A percentile compares a stretch with the other conserved stretches of the same genome.
Conservation (phyloP, 1,284 basidiomycete species). For the Cutaneotrichosporon spelunceum region DNA sequence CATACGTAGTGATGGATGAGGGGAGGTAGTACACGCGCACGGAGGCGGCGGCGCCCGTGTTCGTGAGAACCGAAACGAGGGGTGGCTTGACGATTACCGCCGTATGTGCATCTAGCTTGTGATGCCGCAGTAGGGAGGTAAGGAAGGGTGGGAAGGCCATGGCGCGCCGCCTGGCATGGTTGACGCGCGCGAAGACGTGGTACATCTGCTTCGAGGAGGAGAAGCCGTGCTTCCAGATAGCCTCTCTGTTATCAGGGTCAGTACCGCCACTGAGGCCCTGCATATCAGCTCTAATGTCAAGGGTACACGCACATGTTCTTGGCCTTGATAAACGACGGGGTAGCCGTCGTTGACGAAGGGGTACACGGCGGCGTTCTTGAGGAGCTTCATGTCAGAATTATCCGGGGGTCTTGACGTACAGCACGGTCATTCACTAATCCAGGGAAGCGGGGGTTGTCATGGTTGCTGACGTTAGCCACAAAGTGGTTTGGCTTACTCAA, state of each 20-base stretch:
- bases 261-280: slow-evolving; percentile 56
- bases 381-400: slow-evolving; percentile 32
- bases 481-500: slow-evolving; percentile 42
- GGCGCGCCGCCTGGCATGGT: slow-evolving; percentile 62
- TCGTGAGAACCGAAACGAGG: slow-evolving; percentile 64
- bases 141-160: slow-evolving; percentile 57
- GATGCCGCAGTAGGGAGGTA: slow-evolving; percentile 57
- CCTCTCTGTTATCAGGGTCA: slow-evolving; percentile 51
- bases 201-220: slow-evolving; percentile 55
- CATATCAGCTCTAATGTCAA: slow-evolving; percentile 1
- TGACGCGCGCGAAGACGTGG: slow-evolving; percentile 58
- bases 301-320: slow-evolving; percentile 51
- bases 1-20: slow-evolving; percentile 50
- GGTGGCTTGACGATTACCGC: slow-evolving; percentile 64
- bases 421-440: slow-evolving; percentile 35
- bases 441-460: slow-evolving; percentile 53
- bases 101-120: slow-evolving; percentile 51
- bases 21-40: slow-evolving; percentile 37
- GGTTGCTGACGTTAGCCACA: slow-evolving; percentile 40
- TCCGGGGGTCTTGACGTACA: slow-evolving; percentile 23
- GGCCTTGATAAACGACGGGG: slow-evolving; percentile 60
- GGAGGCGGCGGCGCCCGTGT: slow-evolving; percentile 57
- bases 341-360: slow-evolving; percentile 56
- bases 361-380: slow-evolving; percentile 54
- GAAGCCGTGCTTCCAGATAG: slow-evolving; percentile 54